Percentiles rank a stretch among this genome's conserved stretches.
Evolutionary conservation across 2,329 filamentous ascomycete genomes (phyloP).

Genomic region (Neonectria punicea): DNA sequence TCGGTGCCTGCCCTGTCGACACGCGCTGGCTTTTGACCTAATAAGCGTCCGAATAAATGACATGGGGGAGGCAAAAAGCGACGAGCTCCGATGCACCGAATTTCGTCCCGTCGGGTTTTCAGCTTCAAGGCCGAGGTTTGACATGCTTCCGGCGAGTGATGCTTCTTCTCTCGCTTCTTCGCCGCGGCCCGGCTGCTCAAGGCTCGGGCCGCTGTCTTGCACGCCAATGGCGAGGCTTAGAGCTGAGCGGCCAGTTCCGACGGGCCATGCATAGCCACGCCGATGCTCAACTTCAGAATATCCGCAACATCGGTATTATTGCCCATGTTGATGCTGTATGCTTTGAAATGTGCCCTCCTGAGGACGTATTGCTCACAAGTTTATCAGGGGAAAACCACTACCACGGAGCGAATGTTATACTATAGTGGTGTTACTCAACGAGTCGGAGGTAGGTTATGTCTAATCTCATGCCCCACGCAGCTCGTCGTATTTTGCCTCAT

Average conservation of each 20-base stretch:
- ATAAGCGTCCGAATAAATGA: constrained; percentile 26
- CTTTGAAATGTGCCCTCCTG: background rate
- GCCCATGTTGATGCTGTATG: constrained; percentile 92
- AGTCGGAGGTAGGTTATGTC: constrained; percentile 71
- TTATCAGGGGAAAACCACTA: constrained; percentile 88
- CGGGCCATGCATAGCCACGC: constrained; percentile 35
- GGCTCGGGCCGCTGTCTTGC: constrained; percentile 35
- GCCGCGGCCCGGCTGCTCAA: constrained; percentile 32
- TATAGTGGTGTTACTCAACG: constrained; percentile 90
- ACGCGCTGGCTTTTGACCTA: constrained; percentile 14
- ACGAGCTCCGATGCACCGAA: constrained; percentile 24
- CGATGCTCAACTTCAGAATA: constrained; percentile 58
- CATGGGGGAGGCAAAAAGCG: constrained; percentile 27
- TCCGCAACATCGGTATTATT: constrained; percentile 97
- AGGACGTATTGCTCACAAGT: constrained; percentile 9
- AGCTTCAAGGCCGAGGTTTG: constrained; percentile 27
- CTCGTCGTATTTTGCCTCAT: background rate
- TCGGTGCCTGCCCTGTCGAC: background rate
- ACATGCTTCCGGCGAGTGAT: constrained; percentile 36
- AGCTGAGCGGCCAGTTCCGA: constrained; percentile 24
- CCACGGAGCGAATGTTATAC: constrained; percentile 98
- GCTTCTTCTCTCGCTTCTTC: constrained; percentile 39
- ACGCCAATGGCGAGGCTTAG: constrained; percentile 36
- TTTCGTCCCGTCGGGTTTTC: constrained; percentile 1
- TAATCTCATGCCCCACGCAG: background rate